phyloP scores from a whole-genome alignment of 164 flowering plant species.

The Sedum album region DNA sequence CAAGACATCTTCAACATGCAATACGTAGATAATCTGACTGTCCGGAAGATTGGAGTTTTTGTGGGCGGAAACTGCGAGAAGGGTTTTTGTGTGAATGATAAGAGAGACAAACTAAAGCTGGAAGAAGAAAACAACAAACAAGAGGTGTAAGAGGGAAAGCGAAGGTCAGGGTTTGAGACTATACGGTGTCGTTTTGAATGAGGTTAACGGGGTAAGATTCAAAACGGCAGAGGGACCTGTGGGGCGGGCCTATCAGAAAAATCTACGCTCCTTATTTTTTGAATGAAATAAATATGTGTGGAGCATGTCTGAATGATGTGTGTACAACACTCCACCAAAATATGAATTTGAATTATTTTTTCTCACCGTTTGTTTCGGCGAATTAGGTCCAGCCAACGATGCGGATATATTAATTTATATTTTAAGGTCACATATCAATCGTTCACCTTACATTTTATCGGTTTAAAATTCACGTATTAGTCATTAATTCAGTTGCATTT shows the following conservation, averaged over 20 bases:
- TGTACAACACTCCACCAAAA: neutral
- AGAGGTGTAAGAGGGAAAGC: constrained; percentile 7
- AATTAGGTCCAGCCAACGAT: too few species aligned
- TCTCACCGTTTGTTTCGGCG: neutral
- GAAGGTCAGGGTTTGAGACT: neutral
- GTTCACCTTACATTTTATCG: too few species aligned
- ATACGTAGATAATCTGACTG: neutral
- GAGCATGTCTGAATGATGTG: neutral
- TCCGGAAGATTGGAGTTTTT: neutral
- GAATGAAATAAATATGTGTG: neutral
- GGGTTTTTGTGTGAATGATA: constrained; percentile 2
- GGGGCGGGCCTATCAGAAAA: too few species aligned
- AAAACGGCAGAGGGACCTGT: too few species aligned
- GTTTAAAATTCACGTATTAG: too few species aligned
- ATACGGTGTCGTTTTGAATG: neutral
- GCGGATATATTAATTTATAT: too few species aligned
- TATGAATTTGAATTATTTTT: neutral
- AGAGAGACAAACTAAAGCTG: neutral
- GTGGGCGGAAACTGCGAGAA: constrained; percentile 6
- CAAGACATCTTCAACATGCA: neutral
- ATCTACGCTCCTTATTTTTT: neutral
- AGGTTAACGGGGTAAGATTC: neutral
- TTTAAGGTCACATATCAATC: neutral
- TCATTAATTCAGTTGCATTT: too few species aligned
- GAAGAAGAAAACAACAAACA: constrained; percentile 3